phyloP scores from a whole-genome alignment of 805 yeast species.

The Schizosaccharomyces japonicus region DNA sequence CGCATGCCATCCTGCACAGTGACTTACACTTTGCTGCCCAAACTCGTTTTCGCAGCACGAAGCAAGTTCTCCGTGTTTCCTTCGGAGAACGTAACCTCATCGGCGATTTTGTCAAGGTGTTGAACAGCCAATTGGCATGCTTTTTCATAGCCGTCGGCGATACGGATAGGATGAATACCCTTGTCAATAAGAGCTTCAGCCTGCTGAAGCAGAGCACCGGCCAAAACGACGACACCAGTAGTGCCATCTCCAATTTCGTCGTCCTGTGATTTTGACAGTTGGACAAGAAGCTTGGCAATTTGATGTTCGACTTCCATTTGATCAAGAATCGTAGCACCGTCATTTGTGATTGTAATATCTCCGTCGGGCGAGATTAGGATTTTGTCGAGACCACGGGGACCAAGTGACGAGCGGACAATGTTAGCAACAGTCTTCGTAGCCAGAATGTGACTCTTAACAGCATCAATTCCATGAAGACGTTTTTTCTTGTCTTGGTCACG shows the following conservation, averaged over 20 bases:
- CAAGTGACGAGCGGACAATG: conserved; percentile 74
- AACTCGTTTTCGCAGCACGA: conserved; percentile 80
- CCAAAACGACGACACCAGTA: conserved; percentile 92
- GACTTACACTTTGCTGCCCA: conserved; percentile 87
- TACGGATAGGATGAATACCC: conserved; percentile 74
- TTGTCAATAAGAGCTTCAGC: conserved; percentile 83
- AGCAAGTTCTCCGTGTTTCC: conserved; percentile 32
- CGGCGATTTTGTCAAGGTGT: conserved; percentile 54
- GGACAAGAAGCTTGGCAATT: conserved; percentile 85
- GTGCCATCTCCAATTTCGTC: conserved; percentile 98
- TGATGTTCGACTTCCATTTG: conserved; percentile 93
- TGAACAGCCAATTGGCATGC: conserved; percentile 79
- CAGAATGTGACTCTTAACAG: conserved; percentile 62
- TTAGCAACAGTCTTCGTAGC: conserved; percentile 91
- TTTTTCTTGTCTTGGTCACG: conserved; percentile 37
- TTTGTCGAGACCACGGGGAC: conserved; percentile 88
- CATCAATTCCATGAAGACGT: conserved; percentile 45
- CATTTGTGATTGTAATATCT: conserved; percentile 91
- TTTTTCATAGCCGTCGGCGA: conserved; percentile 91
- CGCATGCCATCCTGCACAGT: too few relatives aligned
- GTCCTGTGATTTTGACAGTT: conserved; percentile 77
- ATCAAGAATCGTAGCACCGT: conserved; percentile 88
- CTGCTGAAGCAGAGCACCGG: conserved; percentile 82
- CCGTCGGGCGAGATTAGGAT: conserved; percentile 89
- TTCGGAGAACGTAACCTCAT: conserved; percentile 28